A percentile compares a stretch with the other conserved stretches of the same genome.
Conservation (phyloP, 768 basidiomycete species). For the Sporobolomyces roseus region DNA sequence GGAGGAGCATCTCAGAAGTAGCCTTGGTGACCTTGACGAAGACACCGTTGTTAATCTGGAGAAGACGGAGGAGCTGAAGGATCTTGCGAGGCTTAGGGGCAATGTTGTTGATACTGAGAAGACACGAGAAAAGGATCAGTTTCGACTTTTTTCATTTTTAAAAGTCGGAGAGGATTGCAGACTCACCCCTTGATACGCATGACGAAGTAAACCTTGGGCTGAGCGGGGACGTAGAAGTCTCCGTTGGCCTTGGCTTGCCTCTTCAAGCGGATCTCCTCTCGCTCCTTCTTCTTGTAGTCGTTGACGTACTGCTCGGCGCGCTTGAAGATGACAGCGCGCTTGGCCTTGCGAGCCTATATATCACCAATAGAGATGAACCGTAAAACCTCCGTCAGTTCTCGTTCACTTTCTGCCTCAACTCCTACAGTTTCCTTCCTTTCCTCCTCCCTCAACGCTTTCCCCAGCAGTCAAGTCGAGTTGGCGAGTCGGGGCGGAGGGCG, state of each 20-base stretch:
- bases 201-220: conserved; percentile 97
- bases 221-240: conserved; percentile 95
- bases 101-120: conserved; percentile 92
- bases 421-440: background rate
- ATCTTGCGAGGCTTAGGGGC: conserved; percentile 99
- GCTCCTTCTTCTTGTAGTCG: conserved; percentile 87
- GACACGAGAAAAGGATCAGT: background rate
- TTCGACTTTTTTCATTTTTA: too few relatives aligned
- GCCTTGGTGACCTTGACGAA: conserved; percentile 96
- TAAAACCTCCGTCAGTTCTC: background rate
- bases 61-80: conserved; percentile 92
- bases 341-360: conserved; percentile 72
- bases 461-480: background rate
- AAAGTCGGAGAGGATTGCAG: too few relatives aligned
- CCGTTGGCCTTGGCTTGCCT: conserved; percentile 83
- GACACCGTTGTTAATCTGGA: conserved; percentile 99
- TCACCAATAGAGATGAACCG: background rate
- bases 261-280: conserved; percentile 93
- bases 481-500: background rate
- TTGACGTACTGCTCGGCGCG: conserved; percentile 96
- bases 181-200: conserved; percentile 92
- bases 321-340: conserved; percentile 98
- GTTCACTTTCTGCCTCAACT: background rate
- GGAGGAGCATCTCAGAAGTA: conserved; percentile 94
- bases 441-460: background rate